Evolutionary conservation across 2,329 filamentous ascomycete species (phyloP), one percentile per base, ranked within the genome.

Genomic region (Metarhizium humberi): DNA sequence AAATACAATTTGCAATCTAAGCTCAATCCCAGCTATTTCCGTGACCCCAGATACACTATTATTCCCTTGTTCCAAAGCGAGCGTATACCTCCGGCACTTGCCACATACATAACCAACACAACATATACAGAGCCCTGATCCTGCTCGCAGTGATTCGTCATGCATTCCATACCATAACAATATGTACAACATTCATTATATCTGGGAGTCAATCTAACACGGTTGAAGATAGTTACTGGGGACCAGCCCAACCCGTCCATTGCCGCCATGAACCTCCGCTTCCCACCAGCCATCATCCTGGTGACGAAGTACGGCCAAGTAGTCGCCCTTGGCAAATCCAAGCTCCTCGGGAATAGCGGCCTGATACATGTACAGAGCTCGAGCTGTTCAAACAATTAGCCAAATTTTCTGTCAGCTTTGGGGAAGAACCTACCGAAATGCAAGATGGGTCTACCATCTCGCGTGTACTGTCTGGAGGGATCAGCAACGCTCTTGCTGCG

Each of bases 281-380:
- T 99, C 94, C 94, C 95, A 99, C 94, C 94, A 99, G 20, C 94
- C 94, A 67, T 99, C 94, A 68, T 99, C 94, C 72, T 99, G 94
- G 65, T 95, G 84, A 57, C 92, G 81, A 50, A 96, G 76, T 14
- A 99, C 85, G 2, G 92, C 90, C 14, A 99, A 78, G 57, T 92
- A 84, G 67, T 99, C 95, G 50, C 92, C 92, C 75, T 99, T 99
- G 50, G 79, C 78, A 70, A 99, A 99, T 14, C 88, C 87, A 20
- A 99, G 76, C 72, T 99, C 95, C 68, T 97, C 94, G 0, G 92
- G 90, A 56, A 99, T 99, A 25, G 91, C 92, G 2, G 94, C 91
- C 66, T 88, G 85, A 70, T 99, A 99, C 75, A 90, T 85, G 71
- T 97, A 99, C 76, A 96, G 80, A 30, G 94, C 92, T 46, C 92